Evolutionary conservation across 345 rosid genomes (phyloP).

Genomic region (Rhodomyrtus tomentosa): DNA sequence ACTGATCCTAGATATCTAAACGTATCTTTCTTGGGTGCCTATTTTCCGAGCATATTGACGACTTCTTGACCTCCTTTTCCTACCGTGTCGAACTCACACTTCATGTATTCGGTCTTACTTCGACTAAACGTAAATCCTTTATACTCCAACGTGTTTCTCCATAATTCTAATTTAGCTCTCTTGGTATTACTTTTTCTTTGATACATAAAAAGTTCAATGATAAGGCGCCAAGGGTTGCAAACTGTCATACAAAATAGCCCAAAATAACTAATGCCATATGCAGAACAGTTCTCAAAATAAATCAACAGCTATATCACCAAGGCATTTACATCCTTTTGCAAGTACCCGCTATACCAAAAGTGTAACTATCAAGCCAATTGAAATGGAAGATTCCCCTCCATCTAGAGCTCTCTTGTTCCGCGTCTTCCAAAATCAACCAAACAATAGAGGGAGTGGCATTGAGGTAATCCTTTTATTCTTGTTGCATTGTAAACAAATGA

Average conservation of each 20-base stretch:
- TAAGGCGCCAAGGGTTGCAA: background rate
- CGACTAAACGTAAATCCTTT: no score
- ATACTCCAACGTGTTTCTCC: no score
- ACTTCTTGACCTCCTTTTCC: no score
- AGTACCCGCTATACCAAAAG: background rate
- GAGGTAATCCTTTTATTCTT: background rate
- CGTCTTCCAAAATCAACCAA: background rate
- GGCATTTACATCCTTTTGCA: background rate
- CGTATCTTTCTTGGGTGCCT: no score
- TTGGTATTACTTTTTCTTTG: background rate
- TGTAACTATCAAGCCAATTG: background rate
- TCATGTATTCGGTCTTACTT: no score
- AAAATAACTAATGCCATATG: background rate
- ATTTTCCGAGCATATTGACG: no score
- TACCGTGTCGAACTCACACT: no score
- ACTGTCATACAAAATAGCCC: background rate
- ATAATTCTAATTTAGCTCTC: no score
- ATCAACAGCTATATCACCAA: background rate
- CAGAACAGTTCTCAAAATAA: background rate
- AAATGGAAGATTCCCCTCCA: background rate
- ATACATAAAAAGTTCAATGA: background rate
- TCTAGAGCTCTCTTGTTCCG: background rate
- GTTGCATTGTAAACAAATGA: background rate
- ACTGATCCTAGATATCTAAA: no score
- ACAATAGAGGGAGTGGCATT: background rate